These are phyloP conservation scores for Aureobasidium sp. DNA, from an alignment of 2,329 filamentous ascomycete genomes.

Conservation along the genomic window DNA sequence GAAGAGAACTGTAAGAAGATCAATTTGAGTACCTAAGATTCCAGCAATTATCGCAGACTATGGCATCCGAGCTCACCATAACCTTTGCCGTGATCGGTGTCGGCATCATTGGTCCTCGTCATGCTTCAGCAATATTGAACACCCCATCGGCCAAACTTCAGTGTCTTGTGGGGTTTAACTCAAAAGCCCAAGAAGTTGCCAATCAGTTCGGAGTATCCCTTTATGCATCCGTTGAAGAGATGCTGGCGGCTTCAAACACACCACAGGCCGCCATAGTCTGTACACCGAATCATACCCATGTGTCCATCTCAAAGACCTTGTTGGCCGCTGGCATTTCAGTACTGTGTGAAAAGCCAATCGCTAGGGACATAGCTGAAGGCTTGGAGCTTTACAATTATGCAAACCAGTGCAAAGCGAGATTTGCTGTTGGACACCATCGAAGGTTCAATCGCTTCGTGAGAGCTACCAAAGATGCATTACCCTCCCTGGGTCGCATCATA, in stretches of 20 bases:
- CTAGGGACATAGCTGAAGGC: neutral
- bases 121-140: constrained; percentile 39
- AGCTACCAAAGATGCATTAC: constrained; percentile 42
- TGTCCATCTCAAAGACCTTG: constrained; percentile 44
- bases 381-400: constrained; percentile 29
- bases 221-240: constrained; percentile 36
- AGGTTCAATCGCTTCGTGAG: constrained; percentile 53
- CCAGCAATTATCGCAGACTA: too few relatives aligned
- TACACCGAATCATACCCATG: constrained; percentile 55
- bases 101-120: constrained; percentile 46
- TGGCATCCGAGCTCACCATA: too few relatives aligned
- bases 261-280: constrained; percentile 52
- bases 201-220: neutral
- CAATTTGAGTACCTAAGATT: neutral
- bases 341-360: neutral
- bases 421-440: constrained; percentile 52
- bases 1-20: neutral
- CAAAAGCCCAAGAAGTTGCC: neutral
- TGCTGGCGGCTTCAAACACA: constrained; percentile 36
- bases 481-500: constrained; percentile 41
- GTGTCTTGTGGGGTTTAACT: neutral
- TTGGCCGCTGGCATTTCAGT: constrained; percentile 33
- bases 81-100: constrained; percentile 41
- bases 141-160: constrained; percentile 34
- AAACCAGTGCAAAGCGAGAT: constrained; percentile 29